Conservation (phyloP, 2,329 filamentous ascomycete genomes). For the Aspergillus melleus region DNA sequence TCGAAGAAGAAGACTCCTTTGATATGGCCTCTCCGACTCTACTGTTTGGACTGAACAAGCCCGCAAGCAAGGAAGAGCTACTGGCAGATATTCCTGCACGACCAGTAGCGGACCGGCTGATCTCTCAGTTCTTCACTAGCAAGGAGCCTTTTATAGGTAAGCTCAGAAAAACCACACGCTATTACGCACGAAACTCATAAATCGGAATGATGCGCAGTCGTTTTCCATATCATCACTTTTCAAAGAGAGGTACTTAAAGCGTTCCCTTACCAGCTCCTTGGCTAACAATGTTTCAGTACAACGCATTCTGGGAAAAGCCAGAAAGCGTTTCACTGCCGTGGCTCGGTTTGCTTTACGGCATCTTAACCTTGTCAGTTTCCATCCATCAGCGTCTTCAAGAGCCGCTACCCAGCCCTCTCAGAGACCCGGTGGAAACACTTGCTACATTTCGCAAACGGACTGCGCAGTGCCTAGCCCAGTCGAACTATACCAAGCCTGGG, state of each 20-base stretch:
- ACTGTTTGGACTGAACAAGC: slow-evolving; percentile 28
- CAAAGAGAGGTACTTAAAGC: slow-evolving; percentile 26
- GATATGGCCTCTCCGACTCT: slow-evolving; percentile 26
- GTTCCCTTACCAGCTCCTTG: background rate
- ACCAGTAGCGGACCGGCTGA: slow-evolving; percentile 32
- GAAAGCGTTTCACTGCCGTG: slow-evolving; percentile 29
- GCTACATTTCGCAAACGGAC: slow-evolving; percentile 51
- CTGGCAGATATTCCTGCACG: slow-evolving; percentile 33
- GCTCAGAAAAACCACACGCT: background rate
- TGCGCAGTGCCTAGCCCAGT: slow-evolving; percentile 34
- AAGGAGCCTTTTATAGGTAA: slow-evolving; percentile 33
- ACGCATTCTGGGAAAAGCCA: slow-evolving; percentile 32
- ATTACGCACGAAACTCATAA: background rate
- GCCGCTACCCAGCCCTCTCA: slow-evolving; percentile 20
- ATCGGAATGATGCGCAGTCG: slow-evolving; percentile 17
- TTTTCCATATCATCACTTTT: slow-evolving; percentile 33
- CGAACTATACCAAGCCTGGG: slow-evolving; percentile 35
- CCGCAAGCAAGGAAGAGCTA: slow-evolving; percentile 32
- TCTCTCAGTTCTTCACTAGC: slow-evolving; percentile 35
- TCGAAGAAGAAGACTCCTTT: slow-evolving; percentile 18
- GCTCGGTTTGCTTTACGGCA: slow-evolving; percentile 32
- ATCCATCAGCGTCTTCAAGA: slow-evolving; percentile 27
- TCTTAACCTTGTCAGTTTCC: slow-evolving; percentile 29
- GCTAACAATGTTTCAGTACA: slow-evolving; percentile 22
- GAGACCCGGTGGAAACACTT: slow-evolving; percentile 24